phyloP scores from a whole-genome alignment of 768 basidiomycete species.

The Collybiopsis luxurians region DNA sequence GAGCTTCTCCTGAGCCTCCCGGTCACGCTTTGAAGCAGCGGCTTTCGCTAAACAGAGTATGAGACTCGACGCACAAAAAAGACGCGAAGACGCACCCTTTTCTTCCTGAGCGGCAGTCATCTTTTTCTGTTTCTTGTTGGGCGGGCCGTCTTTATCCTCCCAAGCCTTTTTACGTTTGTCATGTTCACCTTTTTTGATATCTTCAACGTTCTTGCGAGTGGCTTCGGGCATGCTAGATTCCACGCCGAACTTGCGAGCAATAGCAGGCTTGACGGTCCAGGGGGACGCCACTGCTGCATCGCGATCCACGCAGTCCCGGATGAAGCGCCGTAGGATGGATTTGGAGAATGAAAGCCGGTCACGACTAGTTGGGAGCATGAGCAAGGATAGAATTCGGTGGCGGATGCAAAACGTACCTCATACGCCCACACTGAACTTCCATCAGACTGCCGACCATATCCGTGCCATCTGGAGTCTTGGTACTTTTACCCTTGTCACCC shows the following conservation, averaged over 20 bases:
- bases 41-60: conserved; percentile 19
- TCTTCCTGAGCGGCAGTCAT: conserved; percentile 71
- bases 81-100: conserved; percentile 45
- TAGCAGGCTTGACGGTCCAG: conserved; percentile 88
- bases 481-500: conserved; percentile 56
- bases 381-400: not conserved
- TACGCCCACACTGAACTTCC: conserved; percentile 75
- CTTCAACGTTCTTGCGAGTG: conserved; percentile 74
- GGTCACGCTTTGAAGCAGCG: conserved; percentile 51
- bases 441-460: conserved; percentile 75
- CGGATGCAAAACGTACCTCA: conserved; percentile 57
- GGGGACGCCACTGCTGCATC: conserved; percentile 92
- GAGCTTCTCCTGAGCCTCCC: conserved; percentile 67
- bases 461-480: conserved; percentile 53
- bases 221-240: conserved; percentile 84
- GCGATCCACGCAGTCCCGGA: conserved; percentile 92
- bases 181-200: conserved; percentile 81
- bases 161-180: conserved; percentile 91
- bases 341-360: conserved; percentile 96
- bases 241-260: conserved; percentile 85
- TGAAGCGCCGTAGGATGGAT: conserved; percentile 93
- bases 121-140: conserved; percentile 81
- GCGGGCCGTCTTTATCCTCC: conserved; percentile 85
- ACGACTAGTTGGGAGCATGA: conserved; percentile 52
- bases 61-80: conserved; percentile 1